Evolutionary conservation across 495 filamentous ascomycete genomes (phyloP).

Genomic region (Bombardia bombarda): DNA sequence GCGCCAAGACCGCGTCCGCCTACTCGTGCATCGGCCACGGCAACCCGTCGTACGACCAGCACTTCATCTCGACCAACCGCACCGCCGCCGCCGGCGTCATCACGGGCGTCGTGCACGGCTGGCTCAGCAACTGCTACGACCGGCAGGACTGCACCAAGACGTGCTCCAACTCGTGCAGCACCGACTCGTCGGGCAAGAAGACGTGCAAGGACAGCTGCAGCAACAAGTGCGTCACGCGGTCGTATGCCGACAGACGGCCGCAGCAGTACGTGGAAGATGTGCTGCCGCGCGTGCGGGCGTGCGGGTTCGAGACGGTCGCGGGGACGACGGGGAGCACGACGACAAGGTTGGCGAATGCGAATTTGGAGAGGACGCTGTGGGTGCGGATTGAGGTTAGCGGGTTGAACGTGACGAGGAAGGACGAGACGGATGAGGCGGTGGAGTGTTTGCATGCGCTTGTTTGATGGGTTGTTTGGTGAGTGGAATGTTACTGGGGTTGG

Average conservation of each 20-base stretch:
- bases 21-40: constrained; percentile 13
- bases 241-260: constrained; percentile 1
- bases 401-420: constrained; percentile 15
- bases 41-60: constrained; percentile 5
- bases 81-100: constrained; percentile 3
- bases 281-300: constrained; percentile 8
- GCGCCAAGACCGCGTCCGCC: constrained; percentile 1
- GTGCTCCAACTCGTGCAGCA: constrained; percentile 5
- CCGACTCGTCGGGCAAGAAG: constrained; percentile 1
- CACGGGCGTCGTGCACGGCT: constrained; percentile 19
- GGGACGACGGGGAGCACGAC: background rate
- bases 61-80: constrained; percentile 7
- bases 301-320: constrained; percentile 14
- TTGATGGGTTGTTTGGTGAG: too few relatives aligned
- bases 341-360: constrained; percentile 12
- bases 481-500: too few relatives aligned
- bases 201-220: constrained; percentile 11
- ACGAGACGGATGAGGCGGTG: constrained; percentile 15
- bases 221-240: constrained; percentile 4
- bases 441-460: constrained; percentile 14
- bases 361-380: constrained; percentile 18
- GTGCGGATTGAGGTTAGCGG: constrained; percentile 18
- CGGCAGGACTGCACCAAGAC: constrained; percentile 4
- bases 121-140: constrained; percentile 20
- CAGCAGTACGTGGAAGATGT: constrained; percentile 11